A percentile compares a stretch with the other conserved stretches of the same genome.
These are phyloP conservation scores for Orbilia javanica DNA, from an alignment of 2,329 filamentous ascomycete genomes.

Conservation along the genomic window DNA sequence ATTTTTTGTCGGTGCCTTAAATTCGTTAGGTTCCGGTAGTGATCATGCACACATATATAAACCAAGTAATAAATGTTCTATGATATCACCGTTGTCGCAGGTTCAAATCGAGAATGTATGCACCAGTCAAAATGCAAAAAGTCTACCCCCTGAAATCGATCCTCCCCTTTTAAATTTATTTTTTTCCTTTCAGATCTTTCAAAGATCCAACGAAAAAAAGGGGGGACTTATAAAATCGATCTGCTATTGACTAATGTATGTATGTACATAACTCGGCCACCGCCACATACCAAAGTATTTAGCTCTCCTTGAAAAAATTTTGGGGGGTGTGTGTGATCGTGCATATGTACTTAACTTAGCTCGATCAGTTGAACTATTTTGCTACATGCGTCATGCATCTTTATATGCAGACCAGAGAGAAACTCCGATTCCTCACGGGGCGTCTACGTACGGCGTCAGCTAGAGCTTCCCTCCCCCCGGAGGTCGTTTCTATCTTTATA, in stretches of 20 bases:
- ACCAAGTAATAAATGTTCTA: too few species aligned
- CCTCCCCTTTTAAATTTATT: neutral
- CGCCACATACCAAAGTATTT: neutral
- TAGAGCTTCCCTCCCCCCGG: too few species aligned
- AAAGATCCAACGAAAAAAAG: too few species aligned
- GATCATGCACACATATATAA: too few species aligned
- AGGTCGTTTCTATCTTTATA: too few species aligned
- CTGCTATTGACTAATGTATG: too few species aligned
- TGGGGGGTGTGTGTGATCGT: neutral
- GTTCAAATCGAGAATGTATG: neutral
- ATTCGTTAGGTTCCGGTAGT: too few species aligned
- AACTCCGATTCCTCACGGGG: neutral
- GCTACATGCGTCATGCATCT: conserved; percentile 13
- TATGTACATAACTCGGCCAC: neutral
- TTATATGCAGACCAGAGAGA: conserved; percentile 9
- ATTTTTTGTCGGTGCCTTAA: too few species aligned
- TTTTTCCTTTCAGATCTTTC: too few species aligned
- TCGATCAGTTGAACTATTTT: too few species aligned
- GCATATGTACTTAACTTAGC: neutral
- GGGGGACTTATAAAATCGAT: too few species aligned
- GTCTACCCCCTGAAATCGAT: neutral
- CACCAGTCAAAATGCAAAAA: too few species aligned
- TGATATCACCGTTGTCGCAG: conserved; percentile 7
- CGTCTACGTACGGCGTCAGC: conserved; percentile 11
- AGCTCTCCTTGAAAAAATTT: conserved; percentile 1